Evolutionary conservation across 2,329 filamentous ascomycete genomes (phyloP), one percentile per base, ranked within the genome.

Genomic region (Apiospora phragmitis): DNA sequence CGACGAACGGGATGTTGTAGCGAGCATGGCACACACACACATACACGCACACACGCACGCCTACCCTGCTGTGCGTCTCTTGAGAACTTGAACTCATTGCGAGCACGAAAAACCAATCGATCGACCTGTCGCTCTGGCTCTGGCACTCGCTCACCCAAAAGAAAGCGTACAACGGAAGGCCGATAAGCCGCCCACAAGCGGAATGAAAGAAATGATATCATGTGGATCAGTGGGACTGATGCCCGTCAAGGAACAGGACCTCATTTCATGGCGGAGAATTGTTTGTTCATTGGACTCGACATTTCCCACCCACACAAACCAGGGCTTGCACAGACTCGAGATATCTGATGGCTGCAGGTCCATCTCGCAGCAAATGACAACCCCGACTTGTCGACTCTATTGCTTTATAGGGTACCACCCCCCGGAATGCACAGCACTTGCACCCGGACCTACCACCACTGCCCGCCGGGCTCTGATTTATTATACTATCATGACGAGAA

Each of bases 301-400:
- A n/a, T n/a, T n/a, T 62, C 55, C 55, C 51, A 59, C 21, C 51
- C 51, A 59, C 29, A 62, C 51, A 62, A 62, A 8, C 49, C 55
- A 62, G 55, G 55, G 55, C 55, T 62, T 62, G 55, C 32, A 62
- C 55, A 62, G 43, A 47, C 29, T 59, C 51, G 29, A 35, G 55
- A 62, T 62, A 62, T 62, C 55, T 62, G 55, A 62, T 62, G 55
- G 55, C 55, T 62, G 55, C 55, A 62, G 55, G 55, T 62, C 55
- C 55, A 62, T 62, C 55, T 62, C 32, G 51, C 51, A 59, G 51
- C 51, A 59, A 59, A 59, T 59, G 51, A 59, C 51, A 35, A 35
- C 51, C 51, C 51, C 51, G 51, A 59, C 51, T 35, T 59, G 51
- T 35, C 29, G 29, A 32, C 51, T 59, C 29, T 59, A 35, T 38